Evolutionary conservation across 2,329 filamentous ascomycete genomes (phyloP).

Genomic region (Herpomyces periplanetae): DNA sequence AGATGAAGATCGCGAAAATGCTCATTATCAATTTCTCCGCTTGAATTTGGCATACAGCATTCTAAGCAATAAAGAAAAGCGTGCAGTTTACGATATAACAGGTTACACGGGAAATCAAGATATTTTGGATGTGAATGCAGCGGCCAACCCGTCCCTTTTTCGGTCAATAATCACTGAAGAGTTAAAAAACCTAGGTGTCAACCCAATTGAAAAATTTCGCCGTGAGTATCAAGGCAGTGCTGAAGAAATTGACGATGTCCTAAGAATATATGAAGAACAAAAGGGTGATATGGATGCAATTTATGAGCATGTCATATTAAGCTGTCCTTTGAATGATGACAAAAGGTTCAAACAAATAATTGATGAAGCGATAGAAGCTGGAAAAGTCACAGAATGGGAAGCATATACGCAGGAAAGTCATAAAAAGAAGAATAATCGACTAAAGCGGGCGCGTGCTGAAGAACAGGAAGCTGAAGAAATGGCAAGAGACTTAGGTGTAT

Average conservation of each 20-base stretch:
- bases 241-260: constrained; percentile 39
- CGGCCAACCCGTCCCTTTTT: constrained; percentile 50
- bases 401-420: constrained; percentile 31
- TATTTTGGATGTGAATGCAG: constrained; percentile 19
- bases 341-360: constrained; percentile 45
- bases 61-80: constrained; percentile 39
- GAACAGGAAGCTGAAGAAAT: constrained; percentile 30
- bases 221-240: constrained; percentile 44
- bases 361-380: constrained; percentile 29
- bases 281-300: constrained; percentile 36
- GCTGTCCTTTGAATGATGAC: constrained; percentile 45
- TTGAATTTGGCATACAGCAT: constrained; percentile 81
- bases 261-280: constrained; percentile 28
- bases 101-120: constrained; percentile 61
- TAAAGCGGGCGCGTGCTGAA: constrained; percentile 23
- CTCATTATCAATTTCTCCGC: constrained; percentile 47
- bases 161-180: constrained; percentile 53
- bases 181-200: constrained; percentile 26
- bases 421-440: constrained; percentile 7
- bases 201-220: constrained; percentile 35
- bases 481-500: constrained; percentile 30
- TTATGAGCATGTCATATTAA: constrained; percentile 56
- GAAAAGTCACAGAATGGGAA: constrained; percentile 22
- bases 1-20: constrained; percentile 22
- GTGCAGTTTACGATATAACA: constrained; percentile 54